Percentiles rank a stretch among this genome's conserved stretches.
phyloP scores from a whole-genome alignment of 768 basidiomycete species.

The Sarcodon sp. region DNA sequence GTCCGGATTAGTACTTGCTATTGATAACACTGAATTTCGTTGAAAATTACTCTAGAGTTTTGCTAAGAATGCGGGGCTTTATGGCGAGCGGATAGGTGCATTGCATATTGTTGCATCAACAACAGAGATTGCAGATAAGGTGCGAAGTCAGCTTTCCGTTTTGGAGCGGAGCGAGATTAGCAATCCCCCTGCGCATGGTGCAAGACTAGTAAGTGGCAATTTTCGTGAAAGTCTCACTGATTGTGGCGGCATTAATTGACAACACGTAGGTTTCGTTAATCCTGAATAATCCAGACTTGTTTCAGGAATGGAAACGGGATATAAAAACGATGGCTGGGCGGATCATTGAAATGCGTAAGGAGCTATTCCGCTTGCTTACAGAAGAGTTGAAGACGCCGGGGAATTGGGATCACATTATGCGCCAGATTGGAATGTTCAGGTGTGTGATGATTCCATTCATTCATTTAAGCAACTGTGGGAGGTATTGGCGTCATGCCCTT shows the following conservation, averaged over 20 bases:
- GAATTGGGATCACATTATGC: constrained; percentile 90
- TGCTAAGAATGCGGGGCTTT: constrained; percentile 93
- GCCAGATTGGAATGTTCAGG: constrained; percentile 99
- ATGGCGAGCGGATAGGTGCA: constrained; percentile 92
- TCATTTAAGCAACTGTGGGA: too few species aligned
- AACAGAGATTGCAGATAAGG: constrained; percentile 53
- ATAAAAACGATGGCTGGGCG: constrained; percentile 87
- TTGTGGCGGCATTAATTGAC: too few species aligned
- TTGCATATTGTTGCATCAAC: constrained; percentile 65
- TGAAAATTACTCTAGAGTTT: constrained; percentile 41
- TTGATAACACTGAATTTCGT: neutral
- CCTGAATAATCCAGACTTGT: constrained; percentile 59
- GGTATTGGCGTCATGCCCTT: neutral
- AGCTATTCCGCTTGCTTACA: constrained; percentile 61
- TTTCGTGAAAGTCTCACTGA: neutral
- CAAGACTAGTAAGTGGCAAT: constrained; percentile 33
- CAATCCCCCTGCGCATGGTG: constrained; percentile 87
- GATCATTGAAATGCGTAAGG: constrained; percentile 84
- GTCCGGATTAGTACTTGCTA: neutral
- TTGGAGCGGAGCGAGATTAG: constrained; percentile 91
- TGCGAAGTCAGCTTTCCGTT: constrained; percentile 85
- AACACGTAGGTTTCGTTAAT: constrained; percentile 47
- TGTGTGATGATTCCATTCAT: constrained; percentile 19
- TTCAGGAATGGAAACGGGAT: constrained; percentile 83
- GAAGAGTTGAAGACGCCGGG: constrained; percentile 80